A percentile compares a stretch with the other conserved stretches of the same genome.
phyloP scores from a whole-genome alignment of 208 protist genomes.

The Trypanosoma melophagium region DNA sequence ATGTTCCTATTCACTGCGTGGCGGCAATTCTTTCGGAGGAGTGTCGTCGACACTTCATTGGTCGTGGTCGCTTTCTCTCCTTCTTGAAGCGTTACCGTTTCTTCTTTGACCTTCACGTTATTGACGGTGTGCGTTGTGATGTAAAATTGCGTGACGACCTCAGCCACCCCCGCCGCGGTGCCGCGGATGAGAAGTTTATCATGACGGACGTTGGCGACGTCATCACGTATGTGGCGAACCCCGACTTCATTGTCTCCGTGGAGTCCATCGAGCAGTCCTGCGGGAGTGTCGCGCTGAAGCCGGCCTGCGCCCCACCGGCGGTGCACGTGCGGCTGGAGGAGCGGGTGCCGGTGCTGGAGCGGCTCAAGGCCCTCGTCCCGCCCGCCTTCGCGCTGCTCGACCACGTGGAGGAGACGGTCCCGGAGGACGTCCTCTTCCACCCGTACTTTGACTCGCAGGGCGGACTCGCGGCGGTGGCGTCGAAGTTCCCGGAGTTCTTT shows the following conservation, averaged over 20 bases:
- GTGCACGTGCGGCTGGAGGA: conserved; percentile 81
- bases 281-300: conserved; percentile 49
- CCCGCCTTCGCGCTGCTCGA: conserved; percentile 59
- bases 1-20: conserved; percentile 64
- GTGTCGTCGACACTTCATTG: conserved; percentile 50
- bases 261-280: conserved; percentile 63
- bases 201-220: conserved; percentile 80
- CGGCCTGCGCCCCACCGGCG: conserved; percentile 56
- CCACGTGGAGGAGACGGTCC: conserved; percentile 68
- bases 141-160: conserved; percentile 73
- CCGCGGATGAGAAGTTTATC: conserved; percentile 81
- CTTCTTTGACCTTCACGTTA: conserved; percentile 64
- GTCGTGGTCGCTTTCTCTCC: conserved; percentile 48
- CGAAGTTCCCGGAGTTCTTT: conserved; percentile 83
- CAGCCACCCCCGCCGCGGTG: conserved; percentile 68
- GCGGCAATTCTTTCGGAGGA: conserved; percentile 74
- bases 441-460: conserved; percentile 91
- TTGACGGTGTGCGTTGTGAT: conserved; percentile 36
- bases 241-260: conserved; percentile 64
- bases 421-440: conserved; percentile 85
- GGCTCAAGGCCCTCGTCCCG: conserved; percentile 70
- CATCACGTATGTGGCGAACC: conserved; percentile 69
- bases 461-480: conserved; percentile 74
- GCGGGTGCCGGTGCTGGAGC: conserved; percentile 79
- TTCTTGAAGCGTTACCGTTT: conserved; percentile 74